These are phyloP conservation scores for Salix exigua DNA, from an alignment of 345 rosid genomes.

Conservation along the genomic window DNA sequence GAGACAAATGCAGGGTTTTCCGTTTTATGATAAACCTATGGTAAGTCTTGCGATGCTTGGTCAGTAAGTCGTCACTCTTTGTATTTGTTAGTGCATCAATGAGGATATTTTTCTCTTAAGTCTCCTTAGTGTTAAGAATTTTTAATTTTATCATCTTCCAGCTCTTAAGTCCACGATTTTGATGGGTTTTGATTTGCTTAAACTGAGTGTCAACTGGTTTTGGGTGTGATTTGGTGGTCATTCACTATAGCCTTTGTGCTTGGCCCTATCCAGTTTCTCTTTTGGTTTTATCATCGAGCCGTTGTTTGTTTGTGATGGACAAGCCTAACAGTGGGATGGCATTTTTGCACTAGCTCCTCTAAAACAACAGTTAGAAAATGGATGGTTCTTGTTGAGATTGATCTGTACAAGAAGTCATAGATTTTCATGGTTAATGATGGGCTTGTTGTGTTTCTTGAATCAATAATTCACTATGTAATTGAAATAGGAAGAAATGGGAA, in stretches of 20 bases:
- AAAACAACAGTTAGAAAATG: not conserved
- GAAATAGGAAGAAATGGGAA: not conserved
- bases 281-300: not conserved
- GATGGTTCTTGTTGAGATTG: not conserved
- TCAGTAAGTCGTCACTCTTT: not conserved
- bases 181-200: not conserved
- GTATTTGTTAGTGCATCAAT: not conserved
- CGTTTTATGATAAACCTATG: slow-evolving; percentile 95
- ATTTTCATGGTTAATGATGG: not conserved
- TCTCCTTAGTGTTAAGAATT: not conserved
- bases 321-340: not conserved
- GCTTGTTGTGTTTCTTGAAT: not conserved
- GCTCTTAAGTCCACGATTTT: not conserved
- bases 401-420: not conserved
- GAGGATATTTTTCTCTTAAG: not conserved
- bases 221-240: not conserved
- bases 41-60: slow-evolving; percentile 35
- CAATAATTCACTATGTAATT: not conserved
- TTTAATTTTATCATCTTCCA: not conserved
- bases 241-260: not conserved
- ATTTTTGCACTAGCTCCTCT: not conserved
- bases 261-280: not conserved
- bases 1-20: slow-evolving; percentile 96
- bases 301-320: not conserved
- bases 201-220: not conserved